Evolutionary conservation across 352 stramenopile genomes (phyloP).

Genomic region (Phytophthora cactorum): DNA sequence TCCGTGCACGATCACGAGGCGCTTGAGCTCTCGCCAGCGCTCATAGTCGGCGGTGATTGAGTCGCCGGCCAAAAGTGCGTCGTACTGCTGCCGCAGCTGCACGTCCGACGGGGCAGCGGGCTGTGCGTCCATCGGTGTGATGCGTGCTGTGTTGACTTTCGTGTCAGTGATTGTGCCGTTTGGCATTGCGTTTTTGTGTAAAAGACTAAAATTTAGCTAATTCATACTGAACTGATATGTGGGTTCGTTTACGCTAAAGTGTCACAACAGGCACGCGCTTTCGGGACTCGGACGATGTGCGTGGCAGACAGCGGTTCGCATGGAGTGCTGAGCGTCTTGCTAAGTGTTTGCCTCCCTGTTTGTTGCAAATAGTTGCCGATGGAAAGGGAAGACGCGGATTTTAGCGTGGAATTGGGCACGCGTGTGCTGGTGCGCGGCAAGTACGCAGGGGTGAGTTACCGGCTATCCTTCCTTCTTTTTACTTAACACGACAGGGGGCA

Average conservation of each 20-base stretch:
- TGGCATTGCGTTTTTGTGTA: slow-evolving; percentile 2
- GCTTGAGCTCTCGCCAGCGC: slow-evolving; percentile 83
- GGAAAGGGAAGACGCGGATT: slow-evolving; percentile 21
- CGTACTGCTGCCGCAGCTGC: slow-evolving; percentile 30
- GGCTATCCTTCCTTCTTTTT: slow-evolving; percentile 12
- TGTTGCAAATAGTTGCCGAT: slow-evolving; percentile 12
- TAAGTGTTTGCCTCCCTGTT: background rate
- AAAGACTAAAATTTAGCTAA: slow-evolving; percentile 17
- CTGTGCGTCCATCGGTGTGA: slow-evolving; percentile 6
- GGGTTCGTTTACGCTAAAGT: slow-evolving; percentile 3
- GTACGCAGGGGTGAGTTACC: slow-evolving; percentile 67
- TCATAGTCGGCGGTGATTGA: slow-evolving; percentile 72
- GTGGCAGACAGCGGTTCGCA: background rate
- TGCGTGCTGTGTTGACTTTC: background rate
- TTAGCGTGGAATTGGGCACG: slow-evolving; percentile 33
- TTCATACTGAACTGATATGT: slow-evolving; percentile 6
- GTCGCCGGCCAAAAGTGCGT: slow-evolving; percentile 28
- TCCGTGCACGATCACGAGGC: slow-evolving; percentile 82
- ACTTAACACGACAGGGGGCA: slow-evolving; percentile 18
- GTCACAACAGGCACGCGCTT: slow-evolving; percentile 15
- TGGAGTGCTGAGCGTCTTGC: background rate
- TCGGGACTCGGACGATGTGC: background rate
- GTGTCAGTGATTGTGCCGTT: slow-evolving; percentile 4
- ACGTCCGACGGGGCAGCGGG: background rate
- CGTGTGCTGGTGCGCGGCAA: slow-evolving; percentile 84